Percentiles rank a stretch among this genome's conserved stretches.
These are phyloP conservation scores for Microbotryum lychnidis-dioicae DNA, from an alignment of 1,284 basidiomycete species.

Conservation along the genomic window DNA sequence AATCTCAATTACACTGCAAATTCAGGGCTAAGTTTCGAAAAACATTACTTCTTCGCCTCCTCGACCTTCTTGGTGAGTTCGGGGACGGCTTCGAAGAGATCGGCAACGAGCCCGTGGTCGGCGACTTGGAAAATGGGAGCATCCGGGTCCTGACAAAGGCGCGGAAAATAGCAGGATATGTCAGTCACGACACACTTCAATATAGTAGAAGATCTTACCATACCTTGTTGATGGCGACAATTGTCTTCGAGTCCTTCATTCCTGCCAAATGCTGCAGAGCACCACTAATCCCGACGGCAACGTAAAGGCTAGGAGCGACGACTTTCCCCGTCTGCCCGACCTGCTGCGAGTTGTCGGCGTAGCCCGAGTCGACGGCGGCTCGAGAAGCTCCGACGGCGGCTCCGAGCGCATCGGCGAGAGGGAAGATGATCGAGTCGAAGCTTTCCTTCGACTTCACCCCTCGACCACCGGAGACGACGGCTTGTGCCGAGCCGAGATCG, in stretches of 20 bases:
- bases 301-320: slow-evolving; percentile 71
- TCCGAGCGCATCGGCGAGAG: slow-evolving; percentile 83
- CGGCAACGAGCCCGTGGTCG: slow-evolving; percentile 81
- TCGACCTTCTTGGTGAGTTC: slow-evolving; percentile 78
- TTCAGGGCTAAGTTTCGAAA: too few relatives aligned
- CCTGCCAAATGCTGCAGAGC: slow-evolving; percentile 98
- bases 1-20: too few relatives aligned
- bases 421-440: slow-evolving; percentile 79
- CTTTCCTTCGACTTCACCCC: slow-evolving; percentile 92
- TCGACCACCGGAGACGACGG: slow-evolving; percentile 90
- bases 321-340: slow-evolving; percentile 97
- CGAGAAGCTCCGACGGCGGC: slow-evolving; percentile 96
- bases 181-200: background rate
- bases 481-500: slow-evolving; percentile 76
- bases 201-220: slow-evolving; percentile 10
- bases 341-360: slow-evolving; percentile 95
- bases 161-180: slow-evolving; percentile 11
- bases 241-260: slow-evolving; percentile 99
- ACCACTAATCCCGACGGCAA: slow-evolving; percentile 94
- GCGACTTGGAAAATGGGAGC: slow-evolving; percentile 99
- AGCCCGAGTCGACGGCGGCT: slow-evolving; percentile 96
- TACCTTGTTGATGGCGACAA: slow-evolving; percentile 97
- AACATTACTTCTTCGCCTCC: slow-evolving; percentile 36
- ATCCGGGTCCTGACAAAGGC: slow-evolving; percentile 66
- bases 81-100: slow-evolving; percentile 80